Conservation (phyloP, 164 flowering plant species). For the Umbellularia californica region DNA sequence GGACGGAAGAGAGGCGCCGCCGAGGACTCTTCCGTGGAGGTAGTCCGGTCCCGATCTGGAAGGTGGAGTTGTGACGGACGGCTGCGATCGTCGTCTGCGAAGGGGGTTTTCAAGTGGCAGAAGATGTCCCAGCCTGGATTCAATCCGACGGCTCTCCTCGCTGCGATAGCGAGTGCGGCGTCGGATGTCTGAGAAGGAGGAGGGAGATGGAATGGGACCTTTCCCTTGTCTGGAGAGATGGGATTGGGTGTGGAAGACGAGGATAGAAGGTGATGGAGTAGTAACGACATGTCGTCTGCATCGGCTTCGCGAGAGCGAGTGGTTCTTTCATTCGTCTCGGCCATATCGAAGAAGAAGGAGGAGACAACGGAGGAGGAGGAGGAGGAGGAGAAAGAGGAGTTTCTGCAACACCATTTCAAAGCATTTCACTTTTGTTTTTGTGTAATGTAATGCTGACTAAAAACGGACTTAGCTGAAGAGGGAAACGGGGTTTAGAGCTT, state of each 20-base stretch:
- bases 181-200: not conserved
- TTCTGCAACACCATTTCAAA: not conserved
- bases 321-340: constrained; percentile 28
- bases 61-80: not conserved
- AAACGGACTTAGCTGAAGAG: not conserved
- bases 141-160: constrained; percentile 1
- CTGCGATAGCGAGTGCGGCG: constrained; percentile 2
- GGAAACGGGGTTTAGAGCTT: not conserved
- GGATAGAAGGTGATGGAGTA: constrained; percentile 44
- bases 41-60: constrained; percentile 13
- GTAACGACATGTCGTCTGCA: constrained; percentile 42
- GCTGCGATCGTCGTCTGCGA: constrained; percentile 16
- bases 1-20: not conserved
- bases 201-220: constrained; percentile 13
- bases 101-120: not conserved
- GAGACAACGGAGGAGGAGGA: not conserved
- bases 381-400: not conserved
- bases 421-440: not conserved
- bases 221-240: constrained; percentile 14
- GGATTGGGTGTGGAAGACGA: constrained; percentile 6
- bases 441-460: not conserved
- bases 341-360: constrained; percentile 15
- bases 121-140: not conserved
- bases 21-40: constrained; percentile 11
- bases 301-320: not conserved